Evolutionary conservation across 176 grass and related monocot genomes (phyloP), one percentile per base, ranked within the genome.

Genomic region (Aegilops tauschii): DNA sequence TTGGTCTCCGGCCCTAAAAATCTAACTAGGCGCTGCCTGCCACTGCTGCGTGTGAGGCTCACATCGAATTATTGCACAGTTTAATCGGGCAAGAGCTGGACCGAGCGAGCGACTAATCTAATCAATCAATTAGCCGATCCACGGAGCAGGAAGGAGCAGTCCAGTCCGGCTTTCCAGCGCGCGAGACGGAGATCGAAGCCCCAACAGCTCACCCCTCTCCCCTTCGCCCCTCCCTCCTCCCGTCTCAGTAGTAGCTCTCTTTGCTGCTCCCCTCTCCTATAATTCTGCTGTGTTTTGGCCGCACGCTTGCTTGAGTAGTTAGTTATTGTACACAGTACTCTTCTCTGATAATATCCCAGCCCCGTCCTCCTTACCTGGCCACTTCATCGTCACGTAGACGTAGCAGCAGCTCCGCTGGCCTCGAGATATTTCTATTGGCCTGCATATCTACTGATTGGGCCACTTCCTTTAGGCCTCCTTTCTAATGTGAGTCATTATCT

Each of bases 201-300:
- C 73, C 1, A 77, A 65, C 76, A 56, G 89, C 89, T 87, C 81
- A 88, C 81, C 81, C 69, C 76, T 88, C 89, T 84, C 81, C 61
- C 85, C 76, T 87, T 47, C 44, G 40, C 40, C 40, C 40, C 40
- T 40, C 37, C 37, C 5, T 40, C 37, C 37, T 40, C 35, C 35
- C 35, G 32, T 34, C 32, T 87, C 86, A 25, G 23, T 25, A 25
- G 23, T 25, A 25, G 23, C 23, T 78, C 39, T 40, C 42, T 44
- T 12, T 12, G 42, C 72, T 73, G 35, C 20, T 34, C 16, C 4
- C 35, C 39, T 40, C 39, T 10, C 34, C 80, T 37, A 36, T 77
- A 18, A 76, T 87, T 25, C 62, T 39, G 54, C 79, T 44, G 42
- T 27, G 20, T 47, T 0, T 90, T 79, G 73, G 65, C 79, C 6